phyloP scores from a whole-genome alignment of 2,329 filamentous ascomycete genomes.

The Ophiostoma quercus region DNA sequence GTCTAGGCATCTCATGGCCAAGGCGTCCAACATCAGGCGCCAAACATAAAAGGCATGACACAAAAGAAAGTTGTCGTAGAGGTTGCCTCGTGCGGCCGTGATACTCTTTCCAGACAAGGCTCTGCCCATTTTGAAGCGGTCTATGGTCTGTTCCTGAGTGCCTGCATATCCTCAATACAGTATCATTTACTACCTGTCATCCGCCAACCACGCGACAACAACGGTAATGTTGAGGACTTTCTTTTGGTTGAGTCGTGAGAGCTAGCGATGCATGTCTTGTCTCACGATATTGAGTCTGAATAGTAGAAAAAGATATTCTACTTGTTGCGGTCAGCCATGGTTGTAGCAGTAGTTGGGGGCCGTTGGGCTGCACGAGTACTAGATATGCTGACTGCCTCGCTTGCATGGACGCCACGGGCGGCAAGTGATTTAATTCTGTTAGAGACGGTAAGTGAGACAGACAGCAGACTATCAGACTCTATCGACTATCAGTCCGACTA shows the following conservation, averaged over 20 bases:
- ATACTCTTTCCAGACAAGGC: background rate
- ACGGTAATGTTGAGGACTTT: background rate
- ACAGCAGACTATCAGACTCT: background rate
- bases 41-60: background rate
- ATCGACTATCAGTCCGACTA: background rate
- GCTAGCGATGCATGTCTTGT: conserved; percentile 10
- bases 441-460: background rate
- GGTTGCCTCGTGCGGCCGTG: background rate
- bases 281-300: background rate
- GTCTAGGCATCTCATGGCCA: too few species aligned
- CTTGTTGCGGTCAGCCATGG: conserved; percentile 5
- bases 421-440: background rate
- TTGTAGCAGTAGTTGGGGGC: background rate
- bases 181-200: conserved; percentile 7
- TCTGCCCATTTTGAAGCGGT: background rate
- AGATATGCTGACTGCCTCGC: background rate
- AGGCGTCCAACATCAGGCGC: too few species aligned
- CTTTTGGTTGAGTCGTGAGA: background rate
- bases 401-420: background rate
- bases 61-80: background rate
- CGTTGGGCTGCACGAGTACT: background rate
- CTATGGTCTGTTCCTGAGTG: conserved; percentile 2
- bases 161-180: background rate
- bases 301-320: background rate
- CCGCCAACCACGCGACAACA: conserved; percentile 1